A percentile compares a stretch with the other conserved stretches of the same genome.
Evolutionary conservation across 2,329 filamentous ascomycete genomes (phyloP).

Genomic region (Neopestalotiopsis clavispora): DNA sequence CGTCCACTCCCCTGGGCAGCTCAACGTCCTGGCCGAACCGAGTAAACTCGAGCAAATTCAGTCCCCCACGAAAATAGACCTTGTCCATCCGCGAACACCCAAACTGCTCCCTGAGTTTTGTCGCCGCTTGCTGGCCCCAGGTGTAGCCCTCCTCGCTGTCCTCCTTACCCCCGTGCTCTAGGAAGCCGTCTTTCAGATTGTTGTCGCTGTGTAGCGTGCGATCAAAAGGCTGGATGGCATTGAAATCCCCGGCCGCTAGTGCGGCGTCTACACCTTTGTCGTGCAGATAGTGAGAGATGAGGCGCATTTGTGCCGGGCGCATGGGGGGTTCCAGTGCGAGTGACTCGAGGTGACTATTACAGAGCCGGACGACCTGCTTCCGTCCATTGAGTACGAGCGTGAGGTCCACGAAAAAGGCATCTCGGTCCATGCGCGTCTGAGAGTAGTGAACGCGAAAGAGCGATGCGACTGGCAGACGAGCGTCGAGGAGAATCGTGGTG

Average conservation of each 20-base stretch:
- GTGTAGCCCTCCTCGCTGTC: conserved; percentile 54
- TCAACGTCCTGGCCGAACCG: conserved; percentile 51
- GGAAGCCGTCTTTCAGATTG: conserved; percentile 53
- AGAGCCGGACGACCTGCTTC: conserved; percentile 25
- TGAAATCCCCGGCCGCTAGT: conserved; percentile 58
- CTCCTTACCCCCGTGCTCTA: conserved; percentile 53
- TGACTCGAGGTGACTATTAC: conserved; percentile 38
- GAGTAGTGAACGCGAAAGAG: conserved; percentile 56
- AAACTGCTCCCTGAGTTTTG: conserved; percentile 43
- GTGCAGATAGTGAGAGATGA: conserved; percentile 27
- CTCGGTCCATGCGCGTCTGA: conserved; percentile 50
- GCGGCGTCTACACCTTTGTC: conserved; percentile 40
- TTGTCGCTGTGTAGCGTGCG: conserved; percentile 49
- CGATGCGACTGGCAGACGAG: conserved; percentile 40
- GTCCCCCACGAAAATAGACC: conserved; percentile 46
- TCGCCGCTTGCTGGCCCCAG: conserved; percentile 58
- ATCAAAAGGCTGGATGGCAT: conserved; percentile 60
- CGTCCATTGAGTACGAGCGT: conserved; percentile 12
- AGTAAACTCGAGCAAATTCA: conserved; percentile 39
- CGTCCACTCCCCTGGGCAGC: conserved; percentile 25
- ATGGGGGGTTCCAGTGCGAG: conserved; percentile 28
- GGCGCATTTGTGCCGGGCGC: conserved; percentile 29
- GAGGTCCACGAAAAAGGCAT: conserved; percentile 58
- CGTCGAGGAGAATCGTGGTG: conserved; percentile 55
- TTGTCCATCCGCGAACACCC: conserved; percentile 58